phyloP scores from a whole-genome alignment of 352 stramenopile species.

The Globisporangium nagaii region DNA sequence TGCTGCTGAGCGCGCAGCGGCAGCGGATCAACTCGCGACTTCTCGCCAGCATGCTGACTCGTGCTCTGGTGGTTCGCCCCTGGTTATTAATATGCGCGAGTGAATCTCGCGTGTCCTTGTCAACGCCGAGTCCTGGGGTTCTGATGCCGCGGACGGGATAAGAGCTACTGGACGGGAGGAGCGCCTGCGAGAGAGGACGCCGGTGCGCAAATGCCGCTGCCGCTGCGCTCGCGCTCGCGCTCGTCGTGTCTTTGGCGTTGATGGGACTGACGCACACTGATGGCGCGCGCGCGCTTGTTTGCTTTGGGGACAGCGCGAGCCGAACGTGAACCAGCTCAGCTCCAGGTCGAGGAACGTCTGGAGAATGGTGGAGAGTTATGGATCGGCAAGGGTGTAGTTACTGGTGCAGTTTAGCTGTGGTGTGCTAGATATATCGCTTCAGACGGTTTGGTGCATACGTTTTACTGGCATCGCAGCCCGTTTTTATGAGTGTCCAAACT shows the following conservation, averaged over 20 bases:
- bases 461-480: background rate
- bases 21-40: slow-evolving; percentile 5
- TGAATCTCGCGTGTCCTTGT: slow-evolving; percentile 1
- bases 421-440: too few species aligned
- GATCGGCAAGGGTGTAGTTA: too few species aligned
- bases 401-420: too few species aligned
- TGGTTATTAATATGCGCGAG: background rate
- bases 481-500: too few species aligned
- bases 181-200: background rate
- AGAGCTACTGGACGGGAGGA: background rate
- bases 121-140: background rate
- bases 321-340: too few species aligned
- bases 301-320: too few species aligned
- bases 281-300: background rate
- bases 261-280: background rate
- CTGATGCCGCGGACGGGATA: background rate
- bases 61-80: background rate
- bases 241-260: background rate
- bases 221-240: too few species aligned
- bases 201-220: background rate
- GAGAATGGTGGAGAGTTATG: too few species aligned
- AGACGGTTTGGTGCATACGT: too few species aligned
- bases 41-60: slow-evolving; percentile 1
- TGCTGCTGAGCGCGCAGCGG: slow-evolving; percentile 1
- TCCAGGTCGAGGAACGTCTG: background rate